These are phyloP conservation scores for Blastobotrys attinorum DNA, from an alignment of 805 yeast genomes.

Conservation along the genomic window DNA sequence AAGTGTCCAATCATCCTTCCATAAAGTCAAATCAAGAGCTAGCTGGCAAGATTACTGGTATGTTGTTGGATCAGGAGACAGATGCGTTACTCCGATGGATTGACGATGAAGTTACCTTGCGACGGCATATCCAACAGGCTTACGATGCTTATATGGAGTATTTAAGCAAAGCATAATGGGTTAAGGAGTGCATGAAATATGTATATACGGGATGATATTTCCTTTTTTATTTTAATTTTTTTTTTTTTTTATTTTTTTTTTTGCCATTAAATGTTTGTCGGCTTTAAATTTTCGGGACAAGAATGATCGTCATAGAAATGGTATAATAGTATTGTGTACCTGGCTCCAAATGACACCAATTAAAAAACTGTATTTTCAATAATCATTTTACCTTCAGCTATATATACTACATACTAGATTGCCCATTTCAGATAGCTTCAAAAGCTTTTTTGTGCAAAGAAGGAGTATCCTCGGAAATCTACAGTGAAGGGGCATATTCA, in stretches of 20 bases:
- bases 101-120: slow-evolving; percentile 76
- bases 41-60: slow-evolving; percentile 92
- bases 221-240: not conserved
- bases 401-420: too few species aligned
- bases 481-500: slow-evolving; percentile 15
- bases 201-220: not conserved
- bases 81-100: slow-evolving; percentile 76
- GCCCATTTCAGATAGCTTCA: too few species aligned
- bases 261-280: not conserved
- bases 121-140: slow-evolving; percentile 83
- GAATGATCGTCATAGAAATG: too few species aligned
- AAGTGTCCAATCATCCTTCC: slow-evolving; percentile 69
- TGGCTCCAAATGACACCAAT: too few species aligned
- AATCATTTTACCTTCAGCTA: slow-evolving; percentile 1
- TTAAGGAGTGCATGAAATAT: not conserved
- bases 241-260: not conserved
- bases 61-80: slow-evolving; percentile 86
- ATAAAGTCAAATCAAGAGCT: slow-evolving; percentile 71
- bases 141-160: slow-evolving; percentile 83
- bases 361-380: too few species aligned
- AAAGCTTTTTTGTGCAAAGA: too few species aligned
- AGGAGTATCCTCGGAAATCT: too few species aligned
- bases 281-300: too few species aligned
- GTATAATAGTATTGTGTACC: too few species aligned
- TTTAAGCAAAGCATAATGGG: slow-evolving; percentile 29